phyloP scores from a whole-genome alignment of 2,329 filamentous ascomycete genomes.

The Cytospora paraplurivora region DNA sequence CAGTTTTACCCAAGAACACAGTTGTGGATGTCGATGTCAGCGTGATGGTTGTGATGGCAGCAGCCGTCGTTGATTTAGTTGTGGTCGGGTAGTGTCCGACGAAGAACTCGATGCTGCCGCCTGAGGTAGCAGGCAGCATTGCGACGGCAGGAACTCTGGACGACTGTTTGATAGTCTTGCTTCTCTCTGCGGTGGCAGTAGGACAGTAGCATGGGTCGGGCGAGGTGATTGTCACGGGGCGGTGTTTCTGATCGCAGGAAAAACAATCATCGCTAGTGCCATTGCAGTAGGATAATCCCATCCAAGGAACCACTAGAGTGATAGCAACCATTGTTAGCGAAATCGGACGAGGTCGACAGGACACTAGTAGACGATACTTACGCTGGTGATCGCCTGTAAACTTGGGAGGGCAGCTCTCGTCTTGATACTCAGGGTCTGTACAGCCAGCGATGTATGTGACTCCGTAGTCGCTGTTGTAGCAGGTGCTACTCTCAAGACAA shows the following conservation, averaged over 20 bases:
- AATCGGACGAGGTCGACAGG: not conserved
- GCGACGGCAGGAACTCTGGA: conserved; percentile 35
- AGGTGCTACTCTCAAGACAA: conserved; percentile 37
- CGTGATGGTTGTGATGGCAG: conserved; percentile 3
- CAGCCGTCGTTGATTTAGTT: not conserved
- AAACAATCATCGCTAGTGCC: conserved; percentile 38
- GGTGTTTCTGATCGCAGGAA: conserved; percentile 36
- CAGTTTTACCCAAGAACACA: conserved; percentile 3
- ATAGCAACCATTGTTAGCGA: conserved; percentile 1
- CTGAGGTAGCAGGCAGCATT: conserved; percentile 33
- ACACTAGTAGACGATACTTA: not conserved
- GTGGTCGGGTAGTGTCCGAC: conserved; percentile 25
- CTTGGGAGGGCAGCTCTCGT: conserved; percentile 41
- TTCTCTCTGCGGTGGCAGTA: conserved; percentile 31
- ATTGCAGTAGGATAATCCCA: conserved; percentile 41
- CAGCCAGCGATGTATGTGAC: conserved; percentile 44
- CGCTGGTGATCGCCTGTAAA: conserved; percentile 17
- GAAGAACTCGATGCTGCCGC: conserved; percentile 34
- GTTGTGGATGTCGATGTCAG: not conserved
- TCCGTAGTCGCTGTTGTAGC: conserved; percentile 29
- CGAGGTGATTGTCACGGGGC: conserved; percentile 30
- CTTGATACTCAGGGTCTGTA: conserved; percentile 38
- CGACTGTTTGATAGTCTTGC: conserved; percentile 33
- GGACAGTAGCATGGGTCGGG: conserved; percentile 39
- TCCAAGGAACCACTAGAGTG: conserved; percentile 32